phyloP scores from a whole-genome alignment of 1,139 yeast genomes.

The Lodderomyces oxycetoniae region DNA sequence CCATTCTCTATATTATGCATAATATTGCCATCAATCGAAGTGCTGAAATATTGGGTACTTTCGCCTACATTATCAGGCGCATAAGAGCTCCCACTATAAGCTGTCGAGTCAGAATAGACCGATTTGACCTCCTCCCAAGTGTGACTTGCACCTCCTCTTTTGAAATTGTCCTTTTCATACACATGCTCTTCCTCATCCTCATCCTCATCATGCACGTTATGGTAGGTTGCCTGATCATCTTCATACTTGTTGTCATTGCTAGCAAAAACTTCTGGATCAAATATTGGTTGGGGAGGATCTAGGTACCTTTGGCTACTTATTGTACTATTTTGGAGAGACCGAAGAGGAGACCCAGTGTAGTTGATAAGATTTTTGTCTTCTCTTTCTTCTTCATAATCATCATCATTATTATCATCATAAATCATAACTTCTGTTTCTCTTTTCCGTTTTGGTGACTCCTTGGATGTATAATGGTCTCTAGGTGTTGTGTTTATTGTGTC shows the following conservation, averaged over 20 bases:
- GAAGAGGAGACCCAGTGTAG: constrained; percentile 28
- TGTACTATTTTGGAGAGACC: constrained; percentile 35
- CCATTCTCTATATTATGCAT: constrained; percentile 34
- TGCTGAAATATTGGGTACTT: constrained; percentile 37
- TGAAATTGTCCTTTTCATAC: not conserved
- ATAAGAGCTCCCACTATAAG: constrained; percentile 34
- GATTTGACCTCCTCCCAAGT: constrained; percentile 33
- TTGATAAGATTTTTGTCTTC: not conserved
- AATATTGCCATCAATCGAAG: constrained; percentile 43
- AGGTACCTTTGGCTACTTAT: constrained; percentile 46
- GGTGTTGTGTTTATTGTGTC: constrained; percentile 33
- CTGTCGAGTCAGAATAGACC: constrained; percentile 37
- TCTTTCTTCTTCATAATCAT: constrained; percentile 11
- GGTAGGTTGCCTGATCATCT: constrained; percentile 23
- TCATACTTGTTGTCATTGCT: constrained; percentile 32
- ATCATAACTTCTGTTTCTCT: constrained; percentile 45
- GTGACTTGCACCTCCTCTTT: not conserved
- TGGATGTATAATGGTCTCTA: constrained; percentile 51
- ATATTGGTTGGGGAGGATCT: constrained; percentile 63
- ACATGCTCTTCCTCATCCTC: constrained; percentile 29
- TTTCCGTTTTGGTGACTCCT: constrained; percentile 64
- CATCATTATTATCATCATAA: constrained; percentile 38
- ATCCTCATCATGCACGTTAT: constrained; percentile 14
- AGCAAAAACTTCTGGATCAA: constrained; percentile 58
- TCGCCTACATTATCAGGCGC: constrained; percentile 25